A percentile compares a stretch with the other conserved stretches of the same genome.
Evolutionary conservation across 2,329 filamentous ascomycete genomes (phyloP).

Genomic region (Stagonosporopsis chrysanthemi): DNA sequence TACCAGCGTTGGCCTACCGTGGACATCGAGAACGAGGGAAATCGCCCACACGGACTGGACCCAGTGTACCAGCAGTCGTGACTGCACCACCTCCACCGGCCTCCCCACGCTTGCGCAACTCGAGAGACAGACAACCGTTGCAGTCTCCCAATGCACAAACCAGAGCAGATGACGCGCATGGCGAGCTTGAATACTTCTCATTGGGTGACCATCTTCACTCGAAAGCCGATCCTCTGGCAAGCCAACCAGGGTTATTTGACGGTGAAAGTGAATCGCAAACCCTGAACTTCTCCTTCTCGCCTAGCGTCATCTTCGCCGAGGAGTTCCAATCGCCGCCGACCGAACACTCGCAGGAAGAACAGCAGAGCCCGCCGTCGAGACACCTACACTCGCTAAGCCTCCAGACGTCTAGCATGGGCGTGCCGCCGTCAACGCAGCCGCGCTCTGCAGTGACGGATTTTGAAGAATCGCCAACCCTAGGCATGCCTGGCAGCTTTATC

Average conservation of each 20-base stretch:
- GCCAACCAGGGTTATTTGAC: constrained; percentile 11
- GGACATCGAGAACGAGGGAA: constrained; percentile 44
- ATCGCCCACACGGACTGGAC: constrained; percentile 34
- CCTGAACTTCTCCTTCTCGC: constrained; percentile 19
- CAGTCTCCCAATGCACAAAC: constrained; percentile 34
- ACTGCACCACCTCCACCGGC: constrained; percentile 39
- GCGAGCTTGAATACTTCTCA: constrained; percentile 38
- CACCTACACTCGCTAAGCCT: constrained; percentile 35
- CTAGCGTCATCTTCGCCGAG: constrained; percentile 14
- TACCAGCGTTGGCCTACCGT: constrained; percentile 43
- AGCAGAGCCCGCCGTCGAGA: constrained; percentile 10
- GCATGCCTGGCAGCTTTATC: constrained; percentile 69
- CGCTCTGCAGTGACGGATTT: constrained; percentile 53
- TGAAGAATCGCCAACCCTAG: constrained; percentile 71
- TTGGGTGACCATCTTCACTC: constrained; percentile 14
- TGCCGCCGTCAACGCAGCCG: constrained; percentile 40
- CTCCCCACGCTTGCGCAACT: constrained; percentile 47
- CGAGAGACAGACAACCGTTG: constrained; percentile 42
- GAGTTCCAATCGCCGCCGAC: constrained; percentile 10
- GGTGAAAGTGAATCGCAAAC: constrained; percentile 23
- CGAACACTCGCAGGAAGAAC: constrained; percentile 3
- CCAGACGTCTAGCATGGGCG: constrained; percentile 36
- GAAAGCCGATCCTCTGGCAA: constrained; percentile 7
- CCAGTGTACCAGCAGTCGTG: constrained; percentile 41
- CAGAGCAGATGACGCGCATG: constrained; percentile 26